These are phyloP conservation scores for Pichia sp. DNA, from an alignment of 1,139 yeast genomes.

Conservation along the genomic window DNA sequence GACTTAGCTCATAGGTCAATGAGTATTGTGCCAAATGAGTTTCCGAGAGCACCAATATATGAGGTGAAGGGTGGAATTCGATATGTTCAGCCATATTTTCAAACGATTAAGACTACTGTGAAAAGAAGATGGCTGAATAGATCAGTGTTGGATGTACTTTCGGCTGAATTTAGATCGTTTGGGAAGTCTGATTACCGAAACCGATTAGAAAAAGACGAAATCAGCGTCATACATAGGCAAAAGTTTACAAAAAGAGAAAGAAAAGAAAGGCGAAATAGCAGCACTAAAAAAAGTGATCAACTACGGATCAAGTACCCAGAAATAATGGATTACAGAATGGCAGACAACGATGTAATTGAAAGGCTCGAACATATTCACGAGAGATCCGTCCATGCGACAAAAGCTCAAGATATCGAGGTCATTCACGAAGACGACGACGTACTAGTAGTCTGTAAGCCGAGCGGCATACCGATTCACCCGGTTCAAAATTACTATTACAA, in stretches of 20 bases:
- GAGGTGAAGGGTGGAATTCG: conserved; percentile 42
- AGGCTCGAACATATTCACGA: conserved; percentile 59
- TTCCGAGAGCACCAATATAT: conserved; percentile 20
- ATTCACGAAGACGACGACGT: conserved; percentile 46
- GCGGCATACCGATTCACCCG: conserved; percentile 80
- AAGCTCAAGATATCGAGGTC: conserved; percentile 34
- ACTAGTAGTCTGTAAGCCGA: conserved; percentile 67
- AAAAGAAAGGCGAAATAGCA: conserved; percentile 15
- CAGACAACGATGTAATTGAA: conserved; percentile 48
- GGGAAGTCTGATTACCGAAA: conserved; percentile 22
- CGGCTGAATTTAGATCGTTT: conserved; percentile 38
- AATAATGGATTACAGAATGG: conserved; percentile 28
- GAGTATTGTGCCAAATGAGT: background rate
- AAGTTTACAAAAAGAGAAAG: conserved; percentile 16
- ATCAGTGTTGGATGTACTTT: conserved; percentile 42
- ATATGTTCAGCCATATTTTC: conserved; percentile 45
- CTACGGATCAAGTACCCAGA: conserved; percentile 13
- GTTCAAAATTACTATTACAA: conserved; percentile 62
- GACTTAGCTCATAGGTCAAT: background rate
- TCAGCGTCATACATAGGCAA: conserved; percentile 17
- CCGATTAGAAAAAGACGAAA: conserved; percentile 20
- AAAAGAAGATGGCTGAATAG: conserved; percentile 49
- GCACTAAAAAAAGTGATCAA: background rate
- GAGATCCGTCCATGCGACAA: conserved; percentile 38
- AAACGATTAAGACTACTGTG: conserved; percentile 38